Conservation (phyloP, 116 monocot genomes). For the Trichopus zeylanicus region DNA sequence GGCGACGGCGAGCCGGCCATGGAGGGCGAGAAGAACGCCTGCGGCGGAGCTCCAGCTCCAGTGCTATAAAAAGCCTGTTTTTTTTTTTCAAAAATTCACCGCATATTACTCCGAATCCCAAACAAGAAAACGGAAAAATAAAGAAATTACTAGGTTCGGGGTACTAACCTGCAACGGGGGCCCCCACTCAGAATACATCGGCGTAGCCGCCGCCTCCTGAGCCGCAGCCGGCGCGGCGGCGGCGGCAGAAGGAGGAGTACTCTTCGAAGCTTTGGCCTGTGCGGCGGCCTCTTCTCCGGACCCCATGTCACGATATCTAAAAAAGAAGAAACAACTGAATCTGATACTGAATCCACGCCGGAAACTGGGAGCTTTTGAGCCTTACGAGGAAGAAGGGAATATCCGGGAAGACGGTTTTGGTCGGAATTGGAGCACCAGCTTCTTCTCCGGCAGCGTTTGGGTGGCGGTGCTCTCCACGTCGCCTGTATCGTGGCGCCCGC, state of each 20-base stretch:
- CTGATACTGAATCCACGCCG: background rate
- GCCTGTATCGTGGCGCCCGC: background rate
- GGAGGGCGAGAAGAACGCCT: background rate
- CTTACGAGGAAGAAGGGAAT: background rate
- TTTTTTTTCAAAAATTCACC: background rate
- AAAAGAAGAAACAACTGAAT: background rate
- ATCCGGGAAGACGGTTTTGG: background rate
- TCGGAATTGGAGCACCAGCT: background rate
- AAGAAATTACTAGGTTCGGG: background rate
- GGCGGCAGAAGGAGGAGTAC: background rate
- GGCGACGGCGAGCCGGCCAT: background rate
- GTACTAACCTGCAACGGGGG: background rate
- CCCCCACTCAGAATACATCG: background rate
- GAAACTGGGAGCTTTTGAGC: background rate
- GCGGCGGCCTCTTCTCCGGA: conserved; percentile 2
- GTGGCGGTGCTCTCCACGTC: background rate
- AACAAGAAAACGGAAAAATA: background rate
- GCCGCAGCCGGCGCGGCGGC: background rate
- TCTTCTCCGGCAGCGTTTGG: background rate
- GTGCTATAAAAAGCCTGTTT: background rate
- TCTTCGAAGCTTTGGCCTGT: background rate
- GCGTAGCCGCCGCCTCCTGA: background rate
- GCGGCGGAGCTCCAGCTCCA: background rate
- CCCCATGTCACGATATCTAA: background rate
- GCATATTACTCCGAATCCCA: background rate